These are phyloP conservation scores for Scolecobasidium constrictum DNA, from an alignment of 2,329 filamentous ascomycete genomes.

Conservation along the genomic window DNA sequence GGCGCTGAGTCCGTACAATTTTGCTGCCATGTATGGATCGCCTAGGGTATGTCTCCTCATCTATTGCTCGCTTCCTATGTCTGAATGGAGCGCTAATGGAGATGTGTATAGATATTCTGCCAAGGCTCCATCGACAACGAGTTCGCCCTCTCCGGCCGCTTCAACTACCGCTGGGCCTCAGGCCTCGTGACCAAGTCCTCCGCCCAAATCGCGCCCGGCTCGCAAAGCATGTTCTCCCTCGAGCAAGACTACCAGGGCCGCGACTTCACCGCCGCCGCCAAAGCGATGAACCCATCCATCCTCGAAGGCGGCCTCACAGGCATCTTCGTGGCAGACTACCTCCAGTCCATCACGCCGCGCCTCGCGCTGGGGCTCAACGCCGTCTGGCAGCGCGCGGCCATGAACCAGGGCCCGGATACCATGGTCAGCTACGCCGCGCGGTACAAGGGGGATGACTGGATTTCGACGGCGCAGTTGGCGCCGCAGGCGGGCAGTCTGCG, in stretches of 20 bases:
- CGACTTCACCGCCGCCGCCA: slow-evolving; percentile 88
- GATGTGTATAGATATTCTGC: slow-evolving; percentile 62
- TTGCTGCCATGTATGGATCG: slow-evolving; percentile 87
- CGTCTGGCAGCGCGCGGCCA: slow-evolving; percentile 80
- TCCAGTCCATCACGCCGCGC: slow-evolving; percentile 82
- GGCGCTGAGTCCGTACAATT: slow-evolving; percentile 85
- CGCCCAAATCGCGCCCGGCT: slow-evolving; percentile 66
- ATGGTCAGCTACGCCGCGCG: slow-evolving; percentile 80
- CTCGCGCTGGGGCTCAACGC: slow-evolving; percentile 83
- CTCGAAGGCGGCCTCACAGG: slow-evolving; percentile 89
- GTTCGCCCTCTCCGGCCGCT: slow-evolving; percentile 72
- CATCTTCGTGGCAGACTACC: slow-evolving; percentile 90
- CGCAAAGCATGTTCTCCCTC: slow-evolving; percentile 78
- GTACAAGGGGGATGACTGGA: slow-evolving; percentile 89
- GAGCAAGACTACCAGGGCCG: slow-evolving; percentile 91
- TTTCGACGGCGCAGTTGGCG: slow-evolving; percentile 81
- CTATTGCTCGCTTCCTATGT: not conserved
- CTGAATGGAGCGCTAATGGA: not conserved
- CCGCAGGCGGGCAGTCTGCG: slow-evolving; percentile 64
- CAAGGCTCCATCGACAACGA: slow-evolving; percentile 95
- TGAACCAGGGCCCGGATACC: slow-evolving; percentile 81
- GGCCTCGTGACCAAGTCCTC: slow-evolving; percentile 77
- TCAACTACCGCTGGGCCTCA: slow-evolving; percentile 84
- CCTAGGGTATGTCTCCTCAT: slow-evolving; percentile 58
- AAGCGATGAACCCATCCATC: slow-evolving; percentile 89